Evolutionary conservation across 2,329 filamentous ascomycete species (phyloP).

Genomic region (Fusarium foetens): DNA sequence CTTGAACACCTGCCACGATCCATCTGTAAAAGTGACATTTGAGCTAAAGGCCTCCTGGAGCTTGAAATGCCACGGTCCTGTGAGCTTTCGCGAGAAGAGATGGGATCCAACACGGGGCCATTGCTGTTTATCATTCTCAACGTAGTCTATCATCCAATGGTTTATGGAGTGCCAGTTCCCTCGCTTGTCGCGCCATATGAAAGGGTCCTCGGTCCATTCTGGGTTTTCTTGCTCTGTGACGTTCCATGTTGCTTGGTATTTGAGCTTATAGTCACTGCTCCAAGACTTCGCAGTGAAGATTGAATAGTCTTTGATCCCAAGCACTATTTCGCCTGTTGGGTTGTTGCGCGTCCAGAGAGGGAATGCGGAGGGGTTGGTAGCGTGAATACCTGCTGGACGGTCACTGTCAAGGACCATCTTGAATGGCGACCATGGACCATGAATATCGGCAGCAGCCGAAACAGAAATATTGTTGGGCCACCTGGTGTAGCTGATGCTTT

Average conservation of each 20-base stretch:
- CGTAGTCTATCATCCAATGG: conserved; percentile 46
- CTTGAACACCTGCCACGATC: conserved; percentile 51
- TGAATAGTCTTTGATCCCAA: conserved; percentile 23
- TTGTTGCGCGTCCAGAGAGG: conserved; percentile 43
- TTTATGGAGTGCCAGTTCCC: conserved; percentile 48
- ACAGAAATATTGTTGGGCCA: conserved; percentile 45
- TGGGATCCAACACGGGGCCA: conserved; percentile 47
- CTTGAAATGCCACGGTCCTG: conserved; percentile 47
- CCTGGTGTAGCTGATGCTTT: conserved; percentile 20
- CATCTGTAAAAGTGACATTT: conserved; percentile 51
- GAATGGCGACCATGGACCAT: conserved; percentile 30
- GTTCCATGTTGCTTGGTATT: conserved; percentile 26
- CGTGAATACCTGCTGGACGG: conserved; percentile 14
- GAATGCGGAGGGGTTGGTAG: conserved; percentile 56
- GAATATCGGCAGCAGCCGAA: conserved; percentile 25
- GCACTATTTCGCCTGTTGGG: conserved; percentile 9
- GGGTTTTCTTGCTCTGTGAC: conserved; percentile 21
- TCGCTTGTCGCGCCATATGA: conserved; percentile 49
- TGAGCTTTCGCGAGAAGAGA: conserved; percentile 41
- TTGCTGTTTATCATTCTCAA: conserved; percentile 41
- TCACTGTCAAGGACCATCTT: conserved; percentile 25
- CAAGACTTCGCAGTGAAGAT: conserved; percentile 7
- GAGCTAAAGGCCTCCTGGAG: conserved; percentile 45
- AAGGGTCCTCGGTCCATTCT: conserved; percentile 46
- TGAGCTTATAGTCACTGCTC: conserved; percentile 2